phyloP scores from a whole-genome alignment of 768 basidiomycete genomes.

The Tylopilus sp. region DNA sequence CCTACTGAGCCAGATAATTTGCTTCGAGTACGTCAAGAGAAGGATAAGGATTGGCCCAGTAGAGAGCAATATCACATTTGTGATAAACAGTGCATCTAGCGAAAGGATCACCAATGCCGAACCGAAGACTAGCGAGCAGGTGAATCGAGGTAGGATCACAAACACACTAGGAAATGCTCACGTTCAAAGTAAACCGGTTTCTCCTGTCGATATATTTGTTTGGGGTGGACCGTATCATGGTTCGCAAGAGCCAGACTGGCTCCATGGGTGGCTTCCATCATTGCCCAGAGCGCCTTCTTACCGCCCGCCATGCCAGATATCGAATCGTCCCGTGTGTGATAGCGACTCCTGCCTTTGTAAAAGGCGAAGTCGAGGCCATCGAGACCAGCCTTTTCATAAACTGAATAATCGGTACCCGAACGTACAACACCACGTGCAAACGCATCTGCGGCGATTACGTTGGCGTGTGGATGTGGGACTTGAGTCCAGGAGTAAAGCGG shows the following conservation, averaged over 20 bases:
- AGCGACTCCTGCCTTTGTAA: constrained; percentile 67
- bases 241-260: constrained; percentile 57
- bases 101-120: constrained; percentile 52
- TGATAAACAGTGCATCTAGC: constrained; percentile 45
- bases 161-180: constrained; percentile 33
- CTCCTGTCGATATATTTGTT: constrained; percentile 22
- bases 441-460: constrained; percentile 64
- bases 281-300: constrained; percentile 64
- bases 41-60: constrained; percentile 57
- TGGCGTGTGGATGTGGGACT: constrained; percentile 69
- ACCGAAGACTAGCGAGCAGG: constrained; percentile 51
- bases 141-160: neutral
- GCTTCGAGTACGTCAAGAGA: constrained; percentile 39
- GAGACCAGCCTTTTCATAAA: constrained; percentile 58
- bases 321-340: constrained; percentile 74
- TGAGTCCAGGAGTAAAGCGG: constrained; percentile 53
- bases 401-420: constrained; percentile 69
- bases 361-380: constrained; percentile 77
- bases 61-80: constrained; percentile 59
- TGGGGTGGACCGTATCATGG: constrained; percentile 27
- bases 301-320: constrained; percentile 56
- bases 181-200: constrained; percentile 69
- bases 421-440: constrained; percentile 64
- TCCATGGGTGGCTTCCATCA: constrained; percentile 65
- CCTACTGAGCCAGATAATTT: constrained; percentile 22